These are phyloP conservation scores for Neofusicoccum ribis DNA, from an alignment of 2,329 filamentous ascomycete species.

Conservation along the genomic window DNA sequence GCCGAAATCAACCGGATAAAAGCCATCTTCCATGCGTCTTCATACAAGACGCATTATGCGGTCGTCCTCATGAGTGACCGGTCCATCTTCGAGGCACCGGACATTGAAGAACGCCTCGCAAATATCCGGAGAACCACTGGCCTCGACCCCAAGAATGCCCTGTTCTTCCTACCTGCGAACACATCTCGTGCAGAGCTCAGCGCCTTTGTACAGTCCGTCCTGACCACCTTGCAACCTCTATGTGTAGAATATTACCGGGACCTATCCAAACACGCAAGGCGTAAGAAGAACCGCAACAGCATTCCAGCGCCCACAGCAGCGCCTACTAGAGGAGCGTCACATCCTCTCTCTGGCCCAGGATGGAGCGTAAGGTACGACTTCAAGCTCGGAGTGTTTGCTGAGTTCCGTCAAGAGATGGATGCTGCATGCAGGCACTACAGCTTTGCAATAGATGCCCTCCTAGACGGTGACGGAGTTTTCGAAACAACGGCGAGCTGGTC, in stretches of 20 bases:
- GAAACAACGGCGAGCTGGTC: conserved; percentile 90
- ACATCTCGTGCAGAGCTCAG: conserved; percentile 70
- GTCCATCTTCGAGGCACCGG: conserved; percentile 56
- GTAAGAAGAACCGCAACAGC: conserved; percentile 79
- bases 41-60: conserved; percentile 75
- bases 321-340: conserved; percentile 79
- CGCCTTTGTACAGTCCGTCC: conserved; percentile 70
- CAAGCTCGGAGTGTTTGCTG: conserved; percentile 86
- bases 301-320: conserved; percentile 80
- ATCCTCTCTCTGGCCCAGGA: conserved; percentile 78
- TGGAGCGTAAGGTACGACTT: conserved; percentile 97
- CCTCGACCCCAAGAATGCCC: conserved; percentile 73
- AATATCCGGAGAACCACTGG: conserved; percentile 77
- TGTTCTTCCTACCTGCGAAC: conserved; percentile 80
- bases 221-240: conserved; percentile 70
- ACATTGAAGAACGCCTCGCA: conserved; percentile 74
- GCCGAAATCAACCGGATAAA: conserved; percentile 80
- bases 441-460: conserved; percentile 78
- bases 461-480: conserved; percentile 76
- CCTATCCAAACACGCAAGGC: conserved; percentile 84
- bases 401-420: conserved; percentile 92
- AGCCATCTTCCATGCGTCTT: conserved; percentile 65
- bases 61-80: conserved; percentile 77
- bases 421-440: conserved; percentile 82
- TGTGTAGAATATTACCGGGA: conserved; percentile 92